Base-by-base conservation (phyloP, 495 filamentous ascomycete species). In the Alectoria sarmentosa region DNA sequence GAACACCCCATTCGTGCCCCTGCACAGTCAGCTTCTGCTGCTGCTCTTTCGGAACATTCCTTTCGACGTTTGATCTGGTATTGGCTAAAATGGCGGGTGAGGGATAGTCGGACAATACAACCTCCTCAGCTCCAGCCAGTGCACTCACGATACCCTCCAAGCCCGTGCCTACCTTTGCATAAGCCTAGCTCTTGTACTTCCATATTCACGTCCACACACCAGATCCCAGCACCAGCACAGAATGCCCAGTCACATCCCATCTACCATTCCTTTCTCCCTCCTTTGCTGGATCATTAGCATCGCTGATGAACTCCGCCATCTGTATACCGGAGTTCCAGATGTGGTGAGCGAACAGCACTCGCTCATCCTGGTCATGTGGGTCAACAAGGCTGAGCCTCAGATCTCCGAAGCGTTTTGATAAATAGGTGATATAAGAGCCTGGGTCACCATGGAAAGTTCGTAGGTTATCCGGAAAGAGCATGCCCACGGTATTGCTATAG, bases 291-390 rank as follows among this genome's bases (percentile, higher is more conserved):
- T 63, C 66, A 64, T 69, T 72, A 17, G 72, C 73, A 34, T 67
- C 75, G 69, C 89, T 86, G 14, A 94, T 76, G 17, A 86, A 76
- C 71, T 90, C 88, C 1, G 88, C 88, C 56, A 92, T 78, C 62
- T 87, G 77, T 67, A 93, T 75, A 0, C 81, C 85, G n/a, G 90
- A 79, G 72, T 93, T 95, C 92, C 92, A 96, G 9, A 96, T 75
- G 73, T 89, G 89, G 73, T 96, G 92, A 41, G 86, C 86, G 73
- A 92, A 96, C 44, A 94, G 80, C 48, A 74, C 77, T 61, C 87
- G 73, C 21, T 82, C 83, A 46, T 82, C 76, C 36, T 87, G 83
- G 32, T 76, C 58, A 10, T 75, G 76, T 54, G 79, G 79, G 17
- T 75, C 74, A 0, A 77, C 75, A 34, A 82, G 73, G 69, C 72